Percentiles rank a stretch among this genome's conserved stretches.
phyloP scores from a whole-genome alignment of 1,139 yeast species.

The Kazachstania sp. region DNA sequence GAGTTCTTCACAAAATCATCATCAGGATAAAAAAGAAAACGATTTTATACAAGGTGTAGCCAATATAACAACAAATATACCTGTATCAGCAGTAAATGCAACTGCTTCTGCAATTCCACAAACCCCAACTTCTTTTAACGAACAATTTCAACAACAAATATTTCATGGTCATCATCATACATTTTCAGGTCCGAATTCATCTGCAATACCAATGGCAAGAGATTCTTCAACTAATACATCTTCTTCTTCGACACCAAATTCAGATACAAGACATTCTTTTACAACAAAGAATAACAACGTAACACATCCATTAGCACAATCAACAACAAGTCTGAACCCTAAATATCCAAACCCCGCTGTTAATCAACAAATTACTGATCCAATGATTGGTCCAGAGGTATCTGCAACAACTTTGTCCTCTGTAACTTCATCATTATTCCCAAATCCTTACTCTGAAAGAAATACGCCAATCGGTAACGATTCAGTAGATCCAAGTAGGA shows the following conservation, averaged over 20 bases:
- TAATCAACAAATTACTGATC: not conserved
- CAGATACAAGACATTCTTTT: not conserved
- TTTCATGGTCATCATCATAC: not conserved
- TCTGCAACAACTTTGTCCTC: not conserved
- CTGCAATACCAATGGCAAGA: not conserved
- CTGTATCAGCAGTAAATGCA: not conserved
- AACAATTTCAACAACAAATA: not conserved
- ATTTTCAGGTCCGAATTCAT: not conserved
- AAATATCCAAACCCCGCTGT: conserved; percentile 1
- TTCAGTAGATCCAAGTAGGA: not conserved
- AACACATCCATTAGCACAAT: not conserved
- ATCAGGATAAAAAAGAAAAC: not conserved
- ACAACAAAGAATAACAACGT: not conserved
- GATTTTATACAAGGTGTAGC: too few relatives aligned
- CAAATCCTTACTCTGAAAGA: not conserved
- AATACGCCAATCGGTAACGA: not conserved
- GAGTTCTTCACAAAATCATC: conserved; percentile 4
- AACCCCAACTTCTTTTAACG: not conserved
- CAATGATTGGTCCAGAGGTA: not conserved
- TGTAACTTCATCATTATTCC: not conserved
- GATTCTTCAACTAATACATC: not conserved
- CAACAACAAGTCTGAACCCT: not conserved
- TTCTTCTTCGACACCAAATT: not conserved
- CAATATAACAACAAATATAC: too few relatives aligned
- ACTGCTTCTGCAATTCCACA: not conserved